Evolutionary conservation across 495 filamentous ascomycete species (phyloP), one percentile per base, ranked within the genome.

Genomic region (Aspergillus sparsus): DNA sequence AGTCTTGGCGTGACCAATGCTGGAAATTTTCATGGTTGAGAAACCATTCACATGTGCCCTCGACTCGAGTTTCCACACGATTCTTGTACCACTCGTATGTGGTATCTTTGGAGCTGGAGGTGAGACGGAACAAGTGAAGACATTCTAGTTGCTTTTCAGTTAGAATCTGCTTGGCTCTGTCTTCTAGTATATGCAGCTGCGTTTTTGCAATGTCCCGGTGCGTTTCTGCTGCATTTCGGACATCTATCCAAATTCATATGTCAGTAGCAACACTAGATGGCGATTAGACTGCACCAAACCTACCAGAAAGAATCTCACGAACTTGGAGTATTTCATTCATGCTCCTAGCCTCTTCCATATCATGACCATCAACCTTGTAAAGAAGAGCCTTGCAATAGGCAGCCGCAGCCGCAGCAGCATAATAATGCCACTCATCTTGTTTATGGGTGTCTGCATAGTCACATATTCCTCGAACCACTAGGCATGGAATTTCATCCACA

Each of bases 401-500:
- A 2, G 69, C 69, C 32, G 69, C 68, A 4, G 46, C 62, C 3
- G 67, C 67, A 1, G 65, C 65, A n/a, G 67, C 69, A 61, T 68
- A 70, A 10, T 35, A 35, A 39, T 68, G 67, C 69, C 65, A 72
- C 11, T 46, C 51, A 16, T 68, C 57, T 46, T 64, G 70, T 58
- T 70, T 70, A 33, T 70, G 69, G 1, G 65, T 62, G 49, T 72
- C 69, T 3, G 64, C 60, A 57, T 72, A 70, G 47, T 70, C 63
- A 53, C 63, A 68, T 18, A 68, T 65, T 5, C 69, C 69, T 37
- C 65, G 46, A 8, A 72, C 60, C 11, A 66, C 61, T 3, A 70
- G 42, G 46, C 67, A 70, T 36, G 58, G 61, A 33, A 57, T 46
- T 3, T 55, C 53, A 32, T 61, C 52, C 58, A 61, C 31, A 13